These are phyloP conservation scores for Blumeriella jaapii DNA, from an alignment of 2,329 filamentous ascomycete genomes.

Conservation along the genomic window DNA sequence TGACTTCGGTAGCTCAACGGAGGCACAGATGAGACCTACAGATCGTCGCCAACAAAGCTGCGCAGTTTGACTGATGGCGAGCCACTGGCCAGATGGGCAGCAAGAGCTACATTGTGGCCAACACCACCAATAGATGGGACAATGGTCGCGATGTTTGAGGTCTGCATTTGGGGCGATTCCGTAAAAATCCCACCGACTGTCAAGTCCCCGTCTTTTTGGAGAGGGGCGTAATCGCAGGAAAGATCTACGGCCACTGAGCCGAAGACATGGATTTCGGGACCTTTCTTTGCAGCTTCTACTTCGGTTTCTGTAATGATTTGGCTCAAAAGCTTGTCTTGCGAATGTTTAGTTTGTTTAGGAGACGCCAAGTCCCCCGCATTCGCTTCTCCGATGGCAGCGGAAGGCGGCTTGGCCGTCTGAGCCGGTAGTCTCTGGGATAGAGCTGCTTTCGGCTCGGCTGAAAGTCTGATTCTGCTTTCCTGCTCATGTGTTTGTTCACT, in stretches of 20 bases:
- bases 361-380: no score
- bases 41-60: conserved; percentile 71
- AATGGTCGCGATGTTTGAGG: conserved; percentile 77
- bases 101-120: conserved; percentile 81
- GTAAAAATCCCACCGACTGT: not conserved
- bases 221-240: conserved; percentile 60
- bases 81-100: conserved; percentile 58
- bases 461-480: no score
- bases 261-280: conserved; percentile 66
- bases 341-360: no score
- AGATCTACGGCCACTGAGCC: conserved; percentile 85
- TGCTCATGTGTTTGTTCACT: no score
- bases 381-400: no score
- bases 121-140: conserved; percentile 81
- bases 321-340: no score
- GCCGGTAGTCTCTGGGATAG: no score
- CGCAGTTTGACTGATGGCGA: conserved; percentile 54
- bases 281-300: not conserved
- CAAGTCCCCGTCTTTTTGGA: conserved; percentile 32
- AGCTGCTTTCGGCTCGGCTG: no score
- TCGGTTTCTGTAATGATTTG: no score
- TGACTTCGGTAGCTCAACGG: not conserved
- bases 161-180: conserved; percentile 38
- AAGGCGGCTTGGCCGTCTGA: no score
- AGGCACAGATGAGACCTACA: conserved; percentile 32